These are phyloP conservation scores for Pichia eremophila DNA, from an alignment of 805 yeast species.

Conservation along the genomic window DNA sequence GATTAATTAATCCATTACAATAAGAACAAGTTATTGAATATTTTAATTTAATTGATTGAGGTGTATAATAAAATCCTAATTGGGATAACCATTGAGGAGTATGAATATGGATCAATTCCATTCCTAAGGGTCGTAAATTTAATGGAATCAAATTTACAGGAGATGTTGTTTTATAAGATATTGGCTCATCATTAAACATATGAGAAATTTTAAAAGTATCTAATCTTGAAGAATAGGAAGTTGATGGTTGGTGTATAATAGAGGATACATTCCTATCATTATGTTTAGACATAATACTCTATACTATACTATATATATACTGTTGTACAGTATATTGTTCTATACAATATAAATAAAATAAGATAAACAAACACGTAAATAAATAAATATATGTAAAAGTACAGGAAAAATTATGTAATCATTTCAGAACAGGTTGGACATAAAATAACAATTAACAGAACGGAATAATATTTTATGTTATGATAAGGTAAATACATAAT, in stretches of 20 bases:
- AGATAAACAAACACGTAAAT: no score
- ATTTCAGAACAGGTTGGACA: no score
- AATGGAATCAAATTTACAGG: constrained; percentile 1
- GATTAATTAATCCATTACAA: constrained; percentile 3
- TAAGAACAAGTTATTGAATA: constrained; percentile 6
- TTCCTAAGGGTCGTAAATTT: background rate
- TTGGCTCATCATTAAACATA: constrained; percentile 6
- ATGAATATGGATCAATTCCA: background rate
- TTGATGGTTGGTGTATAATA: background rate
- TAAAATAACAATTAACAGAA: no score
- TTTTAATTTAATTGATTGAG: constrained; percentile 4
- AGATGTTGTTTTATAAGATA: constrained; percentile 1
- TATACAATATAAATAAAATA: no score
- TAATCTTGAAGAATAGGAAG: background rate
- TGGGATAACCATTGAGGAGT: constrained; percentile 5
- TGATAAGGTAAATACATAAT: no score
- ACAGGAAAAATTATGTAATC: no score
- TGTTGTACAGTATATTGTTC: no score
- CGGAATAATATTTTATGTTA: no score
- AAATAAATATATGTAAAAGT: no score
- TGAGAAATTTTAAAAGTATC: background rate
- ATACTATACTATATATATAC: background rate
- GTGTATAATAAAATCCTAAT: constrained; percentile 9
- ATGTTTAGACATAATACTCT: background rate
- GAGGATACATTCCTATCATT: background rate